These are phyloP conservation scores for Lachnellula arida DNA, from an alignment of 2,329 filamentous ascomycete species.

Conservation along the genomic window DNA sequence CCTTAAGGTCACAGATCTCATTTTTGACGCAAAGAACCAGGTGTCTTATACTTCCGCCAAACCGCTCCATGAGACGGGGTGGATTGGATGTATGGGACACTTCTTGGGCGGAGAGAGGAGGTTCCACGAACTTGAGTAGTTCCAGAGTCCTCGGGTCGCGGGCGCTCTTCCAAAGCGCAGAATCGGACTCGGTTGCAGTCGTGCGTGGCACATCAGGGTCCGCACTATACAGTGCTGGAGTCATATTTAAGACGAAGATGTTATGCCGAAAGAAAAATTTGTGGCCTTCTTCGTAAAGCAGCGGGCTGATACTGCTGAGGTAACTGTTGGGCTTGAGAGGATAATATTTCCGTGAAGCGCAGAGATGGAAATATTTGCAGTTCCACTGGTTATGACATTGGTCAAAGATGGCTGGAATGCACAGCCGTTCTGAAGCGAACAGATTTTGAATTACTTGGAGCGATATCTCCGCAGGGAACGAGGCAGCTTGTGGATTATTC, in stretches of 20 bases:
- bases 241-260: conserved; percentile 1
- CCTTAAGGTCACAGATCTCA: neutral
- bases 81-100: neutral
- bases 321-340: neutral
- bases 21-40: conserved; percentile 2
- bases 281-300: conserved; percentile 3
- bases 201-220: too few relatives aligned
- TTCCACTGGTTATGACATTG: conserved; percentile 1
- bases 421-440: neutral
- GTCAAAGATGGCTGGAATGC: neutral
- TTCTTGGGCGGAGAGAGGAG: neutral
- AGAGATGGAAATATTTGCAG: neutral
- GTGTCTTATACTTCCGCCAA: conserved; percentile 1
- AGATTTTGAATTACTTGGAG: neutral
- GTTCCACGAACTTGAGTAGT: neutral
- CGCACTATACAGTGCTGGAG: neutral
- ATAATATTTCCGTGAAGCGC: neutral
- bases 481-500: too few relatives aligned
- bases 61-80: neutral
- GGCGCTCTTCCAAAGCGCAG: neutral
- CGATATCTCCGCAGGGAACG: conserved; percentile 2
- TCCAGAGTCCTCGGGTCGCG: neutral
- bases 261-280: conserved; percentile 3
- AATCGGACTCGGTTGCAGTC: too few relatives aligned
- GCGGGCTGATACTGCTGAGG: neutral